Base-by-base conservation (phyloP, 2,329 filamentous ascomycete genomes). In the Aspergillus chevalieri region DNA sequence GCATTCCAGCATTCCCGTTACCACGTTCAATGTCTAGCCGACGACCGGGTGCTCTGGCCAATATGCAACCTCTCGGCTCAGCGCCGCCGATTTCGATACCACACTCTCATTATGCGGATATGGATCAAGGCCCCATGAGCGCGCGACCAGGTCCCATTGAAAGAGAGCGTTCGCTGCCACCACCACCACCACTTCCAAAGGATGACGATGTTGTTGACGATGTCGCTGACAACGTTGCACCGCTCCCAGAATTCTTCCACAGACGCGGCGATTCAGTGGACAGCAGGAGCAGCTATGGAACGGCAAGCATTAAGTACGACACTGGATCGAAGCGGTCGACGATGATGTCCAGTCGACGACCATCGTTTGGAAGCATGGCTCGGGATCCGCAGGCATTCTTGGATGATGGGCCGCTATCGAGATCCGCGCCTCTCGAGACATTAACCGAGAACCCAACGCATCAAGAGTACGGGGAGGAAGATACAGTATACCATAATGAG, bases 1-100 rank as follows among this genome's bases (percentile, higher is more conserved):
- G 17, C 10, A 41, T 81, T 52, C 77, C 78, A 15, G 74, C 72
- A 0, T 82, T 82, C 52, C 78, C 78, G 1, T 61, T 70, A 21
- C 64, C 71, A 14, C 72, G 68, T 10, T 52, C 62, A 49, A 55
- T 60, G 59, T 51, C 63, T 41, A 42, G 52, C 47, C 46, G 59
- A 50, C 34, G 51, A 17, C 57, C 58, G 1, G 54, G 53, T 47
- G 58, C 57, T 48, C 59, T 63, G 54, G 39, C 50, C 2, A 51
- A 57, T 15, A 52, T 56, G 8, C 52, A 60, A 28, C 50, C 54
- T 2, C 51, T 52, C 4, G 57, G 55, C 30, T 59, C 61, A 26
- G 50, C 52, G 28, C 58, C 59, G 3, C 53, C 56, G 7, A 48
- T 53, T 1, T 56, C 59, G 2, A 56, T 58, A 0, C 50, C 56